Evolutionary conservation across 1,139 yeast species (phyloP).

Genomic region (Candida labiduridarum): DNA sequence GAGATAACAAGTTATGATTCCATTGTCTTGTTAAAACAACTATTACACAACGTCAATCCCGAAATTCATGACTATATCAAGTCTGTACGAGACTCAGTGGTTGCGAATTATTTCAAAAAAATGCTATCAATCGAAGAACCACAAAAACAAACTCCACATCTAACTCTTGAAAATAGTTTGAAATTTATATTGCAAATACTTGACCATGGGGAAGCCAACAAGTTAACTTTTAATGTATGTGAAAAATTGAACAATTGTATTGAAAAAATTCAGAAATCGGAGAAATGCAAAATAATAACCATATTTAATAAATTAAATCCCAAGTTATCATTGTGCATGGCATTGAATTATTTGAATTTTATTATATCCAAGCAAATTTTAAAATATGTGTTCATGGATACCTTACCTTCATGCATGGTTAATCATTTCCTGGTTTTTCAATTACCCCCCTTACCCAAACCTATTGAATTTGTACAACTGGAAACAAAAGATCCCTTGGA

Average conservation of each 20-base stretch:
- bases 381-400: conserved; percentile 11
- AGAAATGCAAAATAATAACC: conserved; percentile 7
- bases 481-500: conserved; percentile 15
- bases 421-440: conserved; percentile 19
- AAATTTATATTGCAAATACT: conserved; percentile 26
- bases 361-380: conserved; percentile 22
- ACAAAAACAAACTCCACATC: background rate
- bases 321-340: conserved; percentile 26
- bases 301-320: conserved; percentile 25
- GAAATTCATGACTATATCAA: conserved; percentile 1
- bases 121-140: background rate
- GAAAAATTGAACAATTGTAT: conserved; percentile 10
- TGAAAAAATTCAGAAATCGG: conserved; percentile 5
- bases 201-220: conserved; percentile 25
- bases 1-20: conserved; percentile 6
- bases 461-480: conserved; percentile 18
- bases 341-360: conserved; percentile 20
- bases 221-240: conserved; percentile 6
- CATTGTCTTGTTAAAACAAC: conserved; percentile 5
- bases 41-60: background rate
- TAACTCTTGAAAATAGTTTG: conserved; percentile 11
- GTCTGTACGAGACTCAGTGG: background rate
- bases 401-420: conserved; percentile 20
- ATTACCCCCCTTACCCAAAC: conserved; percentile 35
- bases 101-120: background rate